Evolutionary conservation across 2,329 filamentous ascomycete genomes (phyloP), one percentile per base, ranked within the genome.

Genomic region (Fusarium newnesense): DNA sequence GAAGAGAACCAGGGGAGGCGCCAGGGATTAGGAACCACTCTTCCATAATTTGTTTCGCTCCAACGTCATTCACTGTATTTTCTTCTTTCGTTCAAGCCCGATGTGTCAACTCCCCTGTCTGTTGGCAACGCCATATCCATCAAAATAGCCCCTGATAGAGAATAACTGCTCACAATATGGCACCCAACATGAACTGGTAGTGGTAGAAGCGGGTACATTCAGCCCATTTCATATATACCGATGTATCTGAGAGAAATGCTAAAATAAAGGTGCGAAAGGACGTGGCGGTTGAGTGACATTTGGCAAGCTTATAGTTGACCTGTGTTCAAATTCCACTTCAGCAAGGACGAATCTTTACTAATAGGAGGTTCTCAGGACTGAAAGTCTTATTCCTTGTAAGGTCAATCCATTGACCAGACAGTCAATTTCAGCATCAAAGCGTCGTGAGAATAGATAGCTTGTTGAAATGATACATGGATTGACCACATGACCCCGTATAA

Each of bases 331-430:
- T 18, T 24, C 21, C 15, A 12, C 46, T 49, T 4, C 15, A 32
- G 11, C 46, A 24, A 49, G 28, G 46, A 24, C 10, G 15, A 6
- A 32, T 8, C 46, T 18, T 36, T 37, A 18, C 46, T 21, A 18
- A 32, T 32, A 49, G 7, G 2, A 49, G 10, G 15, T 18, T 32
- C 15, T 32, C 15, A 32, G 4, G 46, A 12, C 6, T 6, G 21
- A 8, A 10, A 32, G 11, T 5, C 16, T 3, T 50, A 18, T 32
- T 18, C 3, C 1, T 24, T 18, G 7, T 32, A 21, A 50, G 47
- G 2, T 50, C 4, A 0, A 13, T 24, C 10, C 4, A 2, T 24
- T 18, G 21, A 8, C 2, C 21, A 19, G 28, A 50, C 6, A 2
- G 24, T 2, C 21, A 6, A 50, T 24, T 18, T 0, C 28, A 18